Percentiles rank a stretch among this genome's conserved stretches.
phyloP scores from a whole-genome alignment of 192 early-diverging fungal species.

The Phlyctochytrium bullatum region DNA sequence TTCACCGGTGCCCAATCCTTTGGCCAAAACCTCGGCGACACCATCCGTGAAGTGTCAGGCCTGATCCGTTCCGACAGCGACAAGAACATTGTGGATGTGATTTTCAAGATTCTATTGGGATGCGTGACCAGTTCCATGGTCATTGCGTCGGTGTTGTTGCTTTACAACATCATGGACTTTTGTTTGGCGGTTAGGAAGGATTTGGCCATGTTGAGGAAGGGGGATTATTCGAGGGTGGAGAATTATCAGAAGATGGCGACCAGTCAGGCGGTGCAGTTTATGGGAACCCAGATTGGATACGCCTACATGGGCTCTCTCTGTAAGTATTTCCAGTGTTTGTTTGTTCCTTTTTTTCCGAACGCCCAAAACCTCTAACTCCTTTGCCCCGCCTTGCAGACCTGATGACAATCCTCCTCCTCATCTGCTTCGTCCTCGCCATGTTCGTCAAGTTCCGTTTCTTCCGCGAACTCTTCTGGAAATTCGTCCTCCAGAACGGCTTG shows the following conservation, averaged over 20 bases:
- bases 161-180: no score
- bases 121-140: no score
- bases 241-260: background rate
- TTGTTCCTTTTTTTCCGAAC: background rate
- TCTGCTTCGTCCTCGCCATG: conserved; percentile 2
- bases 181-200: no score
- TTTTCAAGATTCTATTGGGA: no score
- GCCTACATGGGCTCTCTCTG: background rate
- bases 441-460: background rate
- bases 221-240: background rate
- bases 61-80: no score
- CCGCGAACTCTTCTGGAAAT: background rate
- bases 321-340: background rate
- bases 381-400: no score
- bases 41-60: no score
- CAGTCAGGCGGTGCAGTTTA: background rate
- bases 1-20: no score
- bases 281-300: conserved; percentile 7
- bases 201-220: conserved; percentile 1
- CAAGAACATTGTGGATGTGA: no score
- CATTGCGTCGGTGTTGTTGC: no score
- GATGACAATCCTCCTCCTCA: background rate
- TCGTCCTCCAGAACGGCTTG: conserved; percentile 10
- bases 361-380: no score
- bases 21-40: no score